A percentile compares a stretch with the other conserved stretches of the same genome.
Evolutionary conservation across 2,329 filamentous ascomycete genomes (phyloP).

Genomic region (Trichoderma simmonsii): DNA sequence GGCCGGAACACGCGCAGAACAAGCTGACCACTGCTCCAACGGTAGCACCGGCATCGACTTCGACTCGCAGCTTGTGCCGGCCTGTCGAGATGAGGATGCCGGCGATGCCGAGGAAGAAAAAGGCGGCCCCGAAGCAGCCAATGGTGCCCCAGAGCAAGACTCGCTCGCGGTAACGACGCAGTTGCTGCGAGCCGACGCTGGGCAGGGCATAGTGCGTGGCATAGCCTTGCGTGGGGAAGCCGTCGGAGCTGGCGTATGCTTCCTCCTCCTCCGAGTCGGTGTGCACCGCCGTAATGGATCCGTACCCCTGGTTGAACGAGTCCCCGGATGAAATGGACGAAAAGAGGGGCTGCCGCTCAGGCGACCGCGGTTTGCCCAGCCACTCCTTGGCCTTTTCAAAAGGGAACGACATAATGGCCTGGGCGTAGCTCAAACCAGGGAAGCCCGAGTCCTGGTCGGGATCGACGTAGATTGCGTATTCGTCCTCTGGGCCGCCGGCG

Average conservation of each 20-base stretch:
- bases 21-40: slow-evolving; percentile 67
- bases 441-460: slow-evolving; percentile 61
- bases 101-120: slow-evolving; percentile 63
- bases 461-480: slow-evolving; percentile 72
- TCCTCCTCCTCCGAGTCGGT: slow-evolving; percentile 44
- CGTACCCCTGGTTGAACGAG: slow-evolving; percentile 29
- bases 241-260: slow-evolving; percentile 53
- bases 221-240: slow-evolving; percentile 50
- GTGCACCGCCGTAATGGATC: slow-evolving; percentile 27
- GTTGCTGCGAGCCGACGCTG: slow-evolving; percentile 49
- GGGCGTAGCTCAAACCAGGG: slow-evolving; percentile 61
- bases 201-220: slow-evolving; percentile 54
- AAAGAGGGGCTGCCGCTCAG: slow-evolving; percentile 24
- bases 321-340: slow-evolving; percentile 20
- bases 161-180: slow-evolving; percentile 50
- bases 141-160: slow-evolving; percentile 54
- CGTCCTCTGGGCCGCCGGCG: slow-evolving; percentile 53
- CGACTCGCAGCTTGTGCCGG: slow-evolving; percentile 61
- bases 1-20: slow-evolving; percentile 58
- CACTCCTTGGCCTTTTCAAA: slow-evolving; percentile 51
- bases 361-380: slow-evolving; percentile 37
- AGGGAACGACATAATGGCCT: slow-evolving; percentile 48
- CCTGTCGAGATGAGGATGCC: slow-evolving; percentile 66
- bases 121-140: slow-evolving; percentile 55
- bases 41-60: slow-evolving; percentile 71